These are phyloP conservation scores for Neofusicoccum parvum DNA, from an alignment of 2,329 filamentous ascomycete species.

Conservation along the genomic window DNA sequence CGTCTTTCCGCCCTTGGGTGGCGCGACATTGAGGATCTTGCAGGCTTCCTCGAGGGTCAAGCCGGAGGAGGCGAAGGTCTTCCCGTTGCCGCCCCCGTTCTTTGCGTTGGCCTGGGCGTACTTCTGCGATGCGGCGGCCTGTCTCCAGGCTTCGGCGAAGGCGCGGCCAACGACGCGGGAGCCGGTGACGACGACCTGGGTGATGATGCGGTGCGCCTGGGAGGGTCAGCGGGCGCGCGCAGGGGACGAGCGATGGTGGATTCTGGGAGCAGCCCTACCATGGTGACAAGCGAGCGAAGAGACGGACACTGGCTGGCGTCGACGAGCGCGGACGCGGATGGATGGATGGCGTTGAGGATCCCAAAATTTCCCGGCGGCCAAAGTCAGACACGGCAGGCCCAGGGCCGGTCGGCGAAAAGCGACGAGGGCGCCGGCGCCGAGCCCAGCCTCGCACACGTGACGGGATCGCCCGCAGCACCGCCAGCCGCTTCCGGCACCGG, in stretches of 20 bases:
- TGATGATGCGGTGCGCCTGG: slow-evolving; percentile 92
- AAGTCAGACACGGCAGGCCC: slow-evolving; percentile 5
- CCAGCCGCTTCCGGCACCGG: neutral
- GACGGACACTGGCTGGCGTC: neutral
- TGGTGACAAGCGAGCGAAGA: neutral
- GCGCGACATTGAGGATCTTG: slow-evolving; percentile 94
- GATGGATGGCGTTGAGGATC: slow-evolving; percentile 14
- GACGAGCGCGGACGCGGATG: slow-evolving; percentile 3
- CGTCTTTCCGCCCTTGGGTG: slow-evolving; percentile 74
- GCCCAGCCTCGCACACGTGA: neutral
- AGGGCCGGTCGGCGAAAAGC: slow-evolving; percentile 17
- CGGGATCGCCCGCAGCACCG: neutral
- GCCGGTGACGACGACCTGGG: slow-evolving; percentile 88
- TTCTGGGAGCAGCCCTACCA: neutral
- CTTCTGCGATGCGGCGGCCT: slow-evolving; percentile 83
- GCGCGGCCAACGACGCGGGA: slow-evolving; percentile 89
- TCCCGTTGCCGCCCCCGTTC: slow-evolving; percentile 48
- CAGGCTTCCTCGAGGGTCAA: slow-evolving; percentile 96
- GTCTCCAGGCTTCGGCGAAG: slow-evolving; percentile 91
- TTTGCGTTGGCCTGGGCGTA: slow-evolving; percentile 76
- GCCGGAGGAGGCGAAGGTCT: slow-evolving; percentile 65
- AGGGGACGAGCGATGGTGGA: neutral
- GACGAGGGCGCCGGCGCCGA: neutral
- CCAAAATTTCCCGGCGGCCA: slow-evolving; percentile 21
- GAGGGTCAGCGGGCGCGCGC: slow-evolving; percentile 27